A percentile compares a stretch with the other conserved stretches of the same genome.
phyloP scores from a whole-genome alignment of 1,139 yeast species.

The Candida sp. region DNA sequence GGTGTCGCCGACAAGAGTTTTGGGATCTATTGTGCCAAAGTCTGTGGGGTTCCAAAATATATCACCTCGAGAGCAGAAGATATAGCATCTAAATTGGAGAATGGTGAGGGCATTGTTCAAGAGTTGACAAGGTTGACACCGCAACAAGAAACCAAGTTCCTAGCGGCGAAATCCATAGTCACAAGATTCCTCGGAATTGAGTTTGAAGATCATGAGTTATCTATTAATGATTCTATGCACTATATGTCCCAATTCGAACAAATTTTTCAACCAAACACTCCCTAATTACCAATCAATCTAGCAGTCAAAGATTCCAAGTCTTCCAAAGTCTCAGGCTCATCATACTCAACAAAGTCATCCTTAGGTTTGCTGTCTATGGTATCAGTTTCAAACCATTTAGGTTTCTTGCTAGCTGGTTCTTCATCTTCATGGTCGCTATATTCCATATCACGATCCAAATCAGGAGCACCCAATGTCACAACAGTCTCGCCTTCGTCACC shows the following conservation, averaged over 20 bases:
- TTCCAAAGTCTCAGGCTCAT: constrained; percentile 89
- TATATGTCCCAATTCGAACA: constrained; percentile 9
- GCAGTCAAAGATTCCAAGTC: constrained; percentile 93
- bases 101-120: constrained; percentile 20
- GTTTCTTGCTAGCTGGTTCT: constrained; percentile 54
- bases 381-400: constrained; percentile 59
- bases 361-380: constrained; percentile 22
- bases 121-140: constrained; percentile 17
- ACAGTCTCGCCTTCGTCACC: constrained; percentile 26
- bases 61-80: constrained; percentile 31
- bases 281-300: constrained; percentile 40
- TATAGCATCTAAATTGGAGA: constrained; percentile 16
- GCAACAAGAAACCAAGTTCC: constrained; percentile 18
- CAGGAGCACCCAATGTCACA: constrained; percentile 31
- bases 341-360: constrained; percentile 66
- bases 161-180: constrained; percentile 22
- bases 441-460: constrained; percentile 56
- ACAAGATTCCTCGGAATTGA: constrained; percentile 22
- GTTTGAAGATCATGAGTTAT: constrained; percentile 6
- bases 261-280: constrained; percentile 5
- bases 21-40: constrained; percentile 42
- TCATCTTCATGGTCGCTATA: constrained; percentile 25
- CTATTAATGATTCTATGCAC: constrained; percentile 4
- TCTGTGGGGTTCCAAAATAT: constrained; percentile 30
- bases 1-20: constrained; percentile 36